Evolutionary conservation across 2,329 filamentous ascomycete species (phyloP).

Genomic region (Colletotrichum eleusines): DNA sequence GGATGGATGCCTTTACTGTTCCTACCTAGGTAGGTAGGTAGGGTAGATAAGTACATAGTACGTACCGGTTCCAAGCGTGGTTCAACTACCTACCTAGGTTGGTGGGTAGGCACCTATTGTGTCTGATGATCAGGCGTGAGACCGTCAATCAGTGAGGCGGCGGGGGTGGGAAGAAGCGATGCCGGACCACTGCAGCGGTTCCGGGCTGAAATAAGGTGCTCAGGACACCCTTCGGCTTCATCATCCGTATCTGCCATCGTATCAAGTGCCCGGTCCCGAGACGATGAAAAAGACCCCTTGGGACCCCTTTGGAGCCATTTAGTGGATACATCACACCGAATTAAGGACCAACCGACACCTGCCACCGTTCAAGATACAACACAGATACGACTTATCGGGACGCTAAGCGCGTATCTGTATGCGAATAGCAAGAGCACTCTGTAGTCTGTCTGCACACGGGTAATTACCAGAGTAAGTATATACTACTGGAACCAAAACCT

Average conservation of each 20-base stretch:
- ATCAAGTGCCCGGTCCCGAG: slow-evolving; percentile 31
- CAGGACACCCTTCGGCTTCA: slow-evolving; percentile 16
- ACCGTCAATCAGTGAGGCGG: slow-evolving; percentile 5
- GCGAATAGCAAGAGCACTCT: no score
- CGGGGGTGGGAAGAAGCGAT: background rate
- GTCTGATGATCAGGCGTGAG: slow-evolving; percentile 1
- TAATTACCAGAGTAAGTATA: background rate
- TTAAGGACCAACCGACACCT: background rate
- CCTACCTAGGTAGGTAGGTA: background rate
- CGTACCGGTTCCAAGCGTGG: background rate
- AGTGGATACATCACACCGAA: slow-evolving; percentile 18
- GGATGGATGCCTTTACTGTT: background rate
- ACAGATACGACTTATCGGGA: slow-evolving; percentile 8
- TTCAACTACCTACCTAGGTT: background rate
- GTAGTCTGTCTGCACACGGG: background rate
- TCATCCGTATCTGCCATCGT: slow-evolving; percentile 34
- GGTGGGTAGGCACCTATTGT: background rate
- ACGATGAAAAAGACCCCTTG: slow-evolving; percentile 12
- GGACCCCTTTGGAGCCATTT: slow-evolving; percentile 9
- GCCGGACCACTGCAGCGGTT: slow-evolving; percentile 4
- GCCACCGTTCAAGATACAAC: background rate
- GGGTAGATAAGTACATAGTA: background rate
- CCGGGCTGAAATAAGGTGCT: slow-evolving; percentile 22
- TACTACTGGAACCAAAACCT: background rate
- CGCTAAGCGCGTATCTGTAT: slow-evolving; percentile 1